Evolutionary conservation across 768 basidiomycete genomes (phyloP).

Genomic region (Leccinum arenicola): DNA sequence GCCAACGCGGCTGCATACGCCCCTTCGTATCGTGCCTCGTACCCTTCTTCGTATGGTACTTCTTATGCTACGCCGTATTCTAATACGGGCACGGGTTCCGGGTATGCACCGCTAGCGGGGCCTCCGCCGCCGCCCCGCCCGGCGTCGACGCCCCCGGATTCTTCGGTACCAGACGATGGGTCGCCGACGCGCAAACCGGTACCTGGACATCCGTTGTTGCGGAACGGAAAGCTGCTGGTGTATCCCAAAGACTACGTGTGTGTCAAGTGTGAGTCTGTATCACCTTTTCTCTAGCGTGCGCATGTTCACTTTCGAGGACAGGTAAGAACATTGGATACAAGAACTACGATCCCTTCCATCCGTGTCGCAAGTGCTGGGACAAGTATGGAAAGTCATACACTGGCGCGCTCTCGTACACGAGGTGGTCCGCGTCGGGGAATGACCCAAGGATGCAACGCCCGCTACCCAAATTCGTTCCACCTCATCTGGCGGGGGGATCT

Average conservation of each 20-base stretch:
- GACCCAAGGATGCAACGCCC: conserved; percentile 29
- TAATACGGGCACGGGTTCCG: not conserved
- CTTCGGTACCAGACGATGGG: conserved; percentile 43
- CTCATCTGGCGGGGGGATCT: conserved; percentile 10
- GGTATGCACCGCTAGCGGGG: conserved; percentile 14
- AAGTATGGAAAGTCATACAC: conserved; percentile 61
- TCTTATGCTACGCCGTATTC: conserved; percentile 14
- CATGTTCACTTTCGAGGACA: conserved; percentile 25
- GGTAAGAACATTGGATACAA: conserved; percentile 78
- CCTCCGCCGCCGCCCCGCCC: conserved; percentile 8
- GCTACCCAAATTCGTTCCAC: conserved; percentile 25
- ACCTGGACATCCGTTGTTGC: conserved; percentile 66
- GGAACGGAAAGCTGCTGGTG: conserved; percentile 59
- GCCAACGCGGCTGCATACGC: conserved; percentile 20
- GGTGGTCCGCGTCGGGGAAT: conserved; percentile 32
- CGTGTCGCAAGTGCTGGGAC: conserved; percentile 75
- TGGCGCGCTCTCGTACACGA: conserved; percentile 56
- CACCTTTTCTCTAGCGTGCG: no score
- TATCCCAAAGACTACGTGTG: conserved; percentile 67
- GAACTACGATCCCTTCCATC: conserved; percentile 58
- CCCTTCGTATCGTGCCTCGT: not conserved
- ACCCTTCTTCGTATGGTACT: not conserved
- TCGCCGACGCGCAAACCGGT: conserved; percentile 61
- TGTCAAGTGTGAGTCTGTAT: conserved; percentile 54
- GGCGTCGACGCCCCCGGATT: conserved; percentile 13